Conservation (phyloP, 768 basidiomycete species). For the Mycena vulgaris region DNA sequence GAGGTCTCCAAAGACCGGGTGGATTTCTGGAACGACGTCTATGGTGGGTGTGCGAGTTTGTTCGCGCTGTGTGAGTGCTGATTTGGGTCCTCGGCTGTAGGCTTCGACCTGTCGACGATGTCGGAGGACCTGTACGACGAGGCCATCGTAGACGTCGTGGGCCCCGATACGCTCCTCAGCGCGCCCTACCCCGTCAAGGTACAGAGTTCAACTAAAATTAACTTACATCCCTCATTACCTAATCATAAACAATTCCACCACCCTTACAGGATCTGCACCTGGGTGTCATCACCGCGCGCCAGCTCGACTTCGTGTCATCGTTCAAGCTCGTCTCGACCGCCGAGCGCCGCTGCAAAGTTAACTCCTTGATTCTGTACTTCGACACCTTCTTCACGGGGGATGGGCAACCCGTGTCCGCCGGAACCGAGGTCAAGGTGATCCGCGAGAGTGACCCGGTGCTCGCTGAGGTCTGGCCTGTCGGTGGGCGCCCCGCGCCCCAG, state of each 20-base stretch:
- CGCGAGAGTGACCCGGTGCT: constrained; percentile 73
- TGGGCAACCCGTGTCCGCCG: constrained; percentile 67
- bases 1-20: constrained; percentile 87
- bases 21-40: constrained; percentile 92
- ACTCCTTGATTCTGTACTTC: constrained; percentile 92
- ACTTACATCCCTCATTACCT: neutral
- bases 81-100: constrained; percentile 53
- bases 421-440: constrained; percentile 68
- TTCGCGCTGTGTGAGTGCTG: constrained; percentile 6
- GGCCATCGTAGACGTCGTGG: constrained; percentile 87
- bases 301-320: constrained; percentile 84
- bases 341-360: constrained; percentile 74
- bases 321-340: constrained; percentile 83
- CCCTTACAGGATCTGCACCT: constrained; percentile 81
- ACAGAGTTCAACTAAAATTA: neutral
- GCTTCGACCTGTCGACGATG: constrained; percentile 93
- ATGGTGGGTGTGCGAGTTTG: constrained; percentile 67
- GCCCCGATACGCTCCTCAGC: constrained; percentile 75
- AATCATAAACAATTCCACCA: neutral
- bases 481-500: constrained; percentile 72
- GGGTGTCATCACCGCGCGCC: constrained; percentile 70
- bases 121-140: constrained; percentile 80
- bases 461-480: constrained; percentile 88
- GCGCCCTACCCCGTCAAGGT: constrained; percentile 80
- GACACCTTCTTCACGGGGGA: constrained; percentile 90